Evolutionary conservation across 768 basidiomycete species (phyloP), one percentile per base, ranked within the genome.

Genomic region (Boletus pseudopeckii): DNA sequence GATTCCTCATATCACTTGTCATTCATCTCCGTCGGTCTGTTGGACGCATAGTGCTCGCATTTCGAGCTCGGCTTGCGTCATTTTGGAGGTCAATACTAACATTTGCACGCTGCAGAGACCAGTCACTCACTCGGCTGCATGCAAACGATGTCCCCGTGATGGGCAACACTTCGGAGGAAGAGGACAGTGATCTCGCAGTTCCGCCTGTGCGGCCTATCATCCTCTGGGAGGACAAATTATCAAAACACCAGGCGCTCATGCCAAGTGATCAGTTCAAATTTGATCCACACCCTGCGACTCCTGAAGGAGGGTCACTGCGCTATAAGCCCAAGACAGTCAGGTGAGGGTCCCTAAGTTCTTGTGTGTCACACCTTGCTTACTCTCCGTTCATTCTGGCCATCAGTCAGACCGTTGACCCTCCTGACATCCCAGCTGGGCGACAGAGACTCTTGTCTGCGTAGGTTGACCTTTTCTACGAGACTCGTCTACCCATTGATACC

Each of bases 231-330:
- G 34, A 37, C 6, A 11, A 30, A 2, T 15, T 42, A 40, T 22
- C 36, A 28, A 43, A 1, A n/a, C 20, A 52, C 30, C 50, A 18
- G 7, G 36, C 2, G 14, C 50, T 15, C 20, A 24, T 9, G 40
- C 39, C 52, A 5, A 20, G 8, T 17, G 11, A 11, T 7, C 26
- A 14, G 14, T 9, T 38, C n/a, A 15, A 44, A 3, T 26, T 22
- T 8, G 22, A 24, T 13, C 34, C n/a, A 22, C 3, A 28, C 2
- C 42, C 57, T 13, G 39, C 61, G 7, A 59, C 45, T 17, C 61
- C 53, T 1, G 61, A 52, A 5, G 11, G 33, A n/a, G 50, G 36
- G 7, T 62, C 57, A 26, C 53, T n/a, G 41, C 40, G 61, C 7
- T 62, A 63, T 28, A 28, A 22, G 15, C 7, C 6, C 4, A 50